Evolutionary conservation across 257 asterid species (phyloP), one percentile per base, ranked within the genome.

Genomic region (Penstemon davidsonii): DNA sequence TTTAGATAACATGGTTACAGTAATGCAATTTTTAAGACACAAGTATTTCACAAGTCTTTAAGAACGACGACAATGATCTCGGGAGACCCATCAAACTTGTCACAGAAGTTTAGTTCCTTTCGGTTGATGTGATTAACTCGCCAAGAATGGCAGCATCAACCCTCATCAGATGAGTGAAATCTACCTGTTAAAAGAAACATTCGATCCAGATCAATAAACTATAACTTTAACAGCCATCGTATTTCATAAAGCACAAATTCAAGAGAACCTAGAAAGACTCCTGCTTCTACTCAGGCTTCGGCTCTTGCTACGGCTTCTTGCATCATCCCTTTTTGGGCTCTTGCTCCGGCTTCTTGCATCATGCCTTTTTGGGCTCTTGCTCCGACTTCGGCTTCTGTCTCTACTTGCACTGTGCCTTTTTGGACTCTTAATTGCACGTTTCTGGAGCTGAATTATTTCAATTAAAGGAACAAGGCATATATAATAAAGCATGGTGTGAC

Each of bases 271-370:
- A 73, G 95, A 86, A 40, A 72, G 80, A 66, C 89, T 88, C 83
- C 87, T 81, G 88, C 98, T 89, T 33, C 79, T 64, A 63, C 97
- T 90, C 69, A 67, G 68, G 80, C 93, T 87, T 25, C 33, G 77
- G 73, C 83, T 79, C 74, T 47, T 62, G 78, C 84, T 80, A 66
- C 45, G 33, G 33, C 33, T 25, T 25, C 33, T 25, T 25, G 33
- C 33, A 25, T 1, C 33, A 25, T 25, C 33, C 33, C 33, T 25
- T 25, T 25, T 25, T 5, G 78, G 77, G 73, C 83, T 79, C 74
- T 47, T 62, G 78, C 84, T 80, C 69, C 45, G 33, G 33, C 33
- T 25, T 25, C 33, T 25, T 1, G 33, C 33, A 25, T 25, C 33
- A 25, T 25, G 3, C 33, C 33, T 25, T 25, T 25, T 25, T 6